phyloP scores from a whole-genome alignment of 768 basidiomycete species.

The Suillus hirtellus region DNA sequence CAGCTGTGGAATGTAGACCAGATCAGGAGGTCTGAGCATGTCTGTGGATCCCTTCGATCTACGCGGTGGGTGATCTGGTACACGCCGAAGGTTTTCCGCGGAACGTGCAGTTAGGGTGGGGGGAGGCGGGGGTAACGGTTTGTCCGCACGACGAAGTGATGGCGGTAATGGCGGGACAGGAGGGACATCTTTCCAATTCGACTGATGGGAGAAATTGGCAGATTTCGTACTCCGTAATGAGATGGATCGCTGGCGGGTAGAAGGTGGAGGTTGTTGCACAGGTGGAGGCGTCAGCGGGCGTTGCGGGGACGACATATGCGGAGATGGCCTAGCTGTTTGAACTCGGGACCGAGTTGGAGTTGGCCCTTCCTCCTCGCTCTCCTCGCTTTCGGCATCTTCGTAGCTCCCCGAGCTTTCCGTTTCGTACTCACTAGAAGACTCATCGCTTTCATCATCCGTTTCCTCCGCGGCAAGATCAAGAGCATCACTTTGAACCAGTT shows the following conservation, averaged over 20 bases:
- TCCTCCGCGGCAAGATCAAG: conserved; percentile 80
- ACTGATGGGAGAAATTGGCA: conserved; percentile 33
- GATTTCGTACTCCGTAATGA: conserved; percentile 52
- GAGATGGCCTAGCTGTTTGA: conserved; percentile 4
- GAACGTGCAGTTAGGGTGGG: conserved; percentile 16
- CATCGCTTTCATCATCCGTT: conserved; percentile 43
- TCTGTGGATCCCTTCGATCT: conserved; percentile 47
- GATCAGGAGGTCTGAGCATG: conserved; percentile 68
- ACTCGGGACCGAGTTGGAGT: conserved; percentile 1
- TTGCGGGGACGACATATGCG: conserved; percentile 6
- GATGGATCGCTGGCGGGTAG: conserved; percentile 34
- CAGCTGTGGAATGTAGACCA: conserved; percentile 76
- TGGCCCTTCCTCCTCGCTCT: conserved; percentile 13
- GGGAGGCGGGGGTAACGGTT: conserved; percentile 43
- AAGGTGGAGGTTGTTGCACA: conserved; percentile 9
- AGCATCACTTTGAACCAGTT: conserved; percentile 75
- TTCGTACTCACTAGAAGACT: conserved; percentile 43
- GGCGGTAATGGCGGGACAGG: conserved; percentile 46
- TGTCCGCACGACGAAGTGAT: conserved; percentile 33
- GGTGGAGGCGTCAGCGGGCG: conserved; percentile 6
- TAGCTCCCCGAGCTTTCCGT: conserved; percentile 19
- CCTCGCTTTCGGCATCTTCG: conserved; percentile 14
- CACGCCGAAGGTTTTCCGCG: conserved; percentile 20
- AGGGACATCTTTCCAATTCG: conserved; percentile 32
- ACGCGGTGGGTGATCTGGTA: conserved; percentile 18